These are phyloP conservation scores for Pyrus betulifolia DNA, from an alignment of 306 rosid species.

Conservation along the genomic window DNA sequence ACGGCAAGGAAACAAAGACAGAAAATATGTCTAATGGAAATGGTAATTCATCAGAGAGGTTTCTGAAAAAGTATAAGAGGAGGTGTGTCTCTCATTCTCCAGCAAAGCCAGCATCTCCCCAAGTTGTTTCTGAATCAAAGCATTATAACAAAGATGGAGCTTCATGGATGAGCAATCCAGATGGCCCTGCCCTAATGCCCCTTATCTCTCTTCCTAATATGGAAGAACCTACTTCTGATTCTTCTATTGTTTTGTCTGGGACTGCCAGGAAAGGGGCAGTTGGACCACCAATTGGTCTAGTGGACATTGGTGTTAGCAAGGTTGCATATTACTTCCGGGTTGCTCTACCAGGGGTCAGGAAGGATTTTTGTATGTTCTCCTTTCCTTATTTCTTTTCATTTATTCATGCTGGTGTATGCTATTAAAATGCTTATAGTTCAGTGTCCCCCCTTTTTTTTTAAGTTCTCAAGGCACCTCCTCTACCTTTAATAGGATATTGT, in stretches of 20 bases:
- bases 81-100: conserved; percentile 10
- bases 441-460: background rate
- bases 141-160: conserved; percentile 13
- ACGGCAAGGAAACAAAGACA: background rate
- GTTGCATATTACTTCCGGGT: conserved; percentile 61
- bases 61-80: conserved; percentile 27
- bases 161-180: conserved; percentile 23
- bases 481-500: background rate
- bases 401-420: background rate
- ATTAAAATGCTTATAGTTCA: background rate
- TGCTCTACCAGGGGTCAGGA: conserved; percentile 64
- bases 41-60: conserved; percentile 12
- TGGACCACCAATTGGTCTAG: conserved; percentile 57
- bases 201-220: conserved; percentile 27
- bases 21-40: conserved; percentile 4
- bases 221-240: conserved; percentile 17
- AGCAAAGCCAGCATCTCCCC: background rate
- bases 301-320: conserved; percentile 52
- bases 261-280: conserved; percentile 38
- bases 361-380: conserved; percentile 38
- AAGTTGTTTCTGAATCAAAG: conserved; percentile 6
- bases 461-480: background rate
- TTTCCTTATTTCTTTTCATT: conserved; percentile 10
- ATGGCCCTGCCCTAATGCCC: conserved; percentile 42
- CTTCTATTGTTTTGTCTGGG: conserved; percentile 42